Evolutionary conservation across 768 basidiomycete genomes (phyloP), one percentile per base, ranked within the genome.

Genomic region (Ephemerocybe angulata): DNA sequence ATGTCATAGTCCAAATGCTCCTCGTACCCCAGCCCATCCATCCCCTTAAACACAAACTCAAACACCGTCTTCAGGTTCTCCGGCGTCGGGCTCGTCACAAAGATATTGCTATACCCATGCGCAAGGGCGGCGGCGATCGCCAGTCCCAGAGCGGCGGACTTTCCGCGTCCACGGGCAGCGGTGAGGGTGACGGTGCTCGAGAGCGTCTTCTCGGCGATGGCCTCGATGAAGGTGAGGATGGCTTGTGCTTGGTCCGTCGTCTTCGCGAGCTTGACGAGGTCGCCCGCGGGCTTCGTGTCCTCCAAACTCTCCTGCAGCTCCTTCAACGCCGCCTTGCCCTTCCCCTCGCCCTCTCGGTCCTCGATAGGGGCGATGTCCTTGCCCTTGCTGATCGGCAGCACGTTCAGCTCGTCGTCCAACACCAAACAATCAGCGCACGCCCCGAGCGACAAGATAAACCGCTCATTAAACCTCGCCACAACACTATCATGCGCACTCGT

Each of bases 1-100:
- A 98, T 93, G 64, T 98, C 97, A 60, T 98, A 99, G 64, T 98
- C 96, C 48, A 97, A 78, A 72, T 98, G 96, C 67, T 98, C 97
- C 70, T 98, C 94, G 65, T 95, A 99, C 1, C 93, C 94, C 31
- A 98, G 72, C 2, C 82, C 88, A 66, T 98, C 96, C 75, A 99
- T 75, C 1, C 96, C 97, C 67, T 97, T 96, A 79, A 97, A 97
- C 25, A 98, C 81, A 68, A 99, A 98, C 55, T 98, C 93, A 64
- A 98, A 99, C n/a, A 98, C 68, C 0, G 96, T 98, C 74, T 90
- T 95, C 73, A 99, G 74, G 70, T 99, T 99, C 72, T 98, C 96
- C 1, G 97, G 97, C 64, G 88, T 93, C 0, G 97, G 97, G 68
- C 90, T 93, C 10, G 97, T 99, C 50, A 99, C 93, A 67, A 98